A percentile compares a stretch with the other conserved stretches of the same genome.
Evolutionary conservation across 331 rosid genomes (phyloP).

Genomic region (Cydonia oblonga): DNA sequence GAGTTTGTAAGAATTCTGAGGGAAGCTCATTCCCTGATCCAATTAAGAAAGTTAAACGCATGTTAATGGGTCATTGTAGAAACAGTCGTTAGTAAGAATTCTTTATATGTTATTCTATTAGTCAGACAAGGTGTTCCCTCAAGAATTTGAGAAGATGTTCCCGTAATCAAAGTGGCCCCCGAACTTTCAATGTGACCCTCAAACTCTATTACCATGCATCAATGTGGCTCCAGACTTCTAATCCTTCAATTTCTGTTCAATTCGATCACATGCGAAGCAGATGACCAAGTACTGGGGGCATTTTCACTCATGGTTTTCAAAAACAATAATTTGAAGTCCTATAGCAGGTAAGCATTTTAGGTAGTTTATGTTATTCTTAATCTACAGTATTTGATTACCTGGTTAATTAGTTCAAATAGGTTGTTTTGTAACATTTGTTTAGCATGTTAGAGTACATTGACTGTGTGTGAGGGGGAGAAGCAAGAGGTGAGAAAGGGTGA

Average conservation of each 20-base stretch:
- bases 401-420: not conserved
- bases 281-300: not conserved
- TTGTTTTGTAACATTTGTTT: not conserved
- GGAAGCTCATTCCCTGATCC: slow-evolving; percentile 88
- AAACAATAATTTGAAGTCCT: not conserved
- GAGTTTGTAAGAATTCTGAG: slow-evolving; percentile 53
- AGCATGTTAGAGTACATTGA: not conserved
- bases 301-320: not conserved
- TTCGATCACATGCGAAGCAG: not conserved
- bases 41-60: slow-evolving; percentile 12
- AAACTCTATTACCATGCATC: not conserved
- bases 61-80: not conserved
- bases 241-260: not conserved
- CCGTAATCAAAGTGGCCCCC: not conserved
- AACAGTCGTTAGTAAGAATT: not conserved
- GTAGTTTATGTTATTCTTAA: not conserved
- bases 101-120: not conserved
- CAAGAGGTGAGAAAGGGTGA: not conserved
- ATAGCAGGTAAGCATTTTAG: not conserved
- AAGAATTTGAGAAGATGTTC: not conserved
- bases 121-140: not conserved
- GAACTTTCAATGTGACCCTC: not conserved
- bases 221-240: not conserved
- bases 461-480: not conserved
- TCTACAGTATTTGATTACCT: not conserved